These are phyloP conservation scores for Bassia scoparia DNA, from an alignment of 148 eudicot species.

Conservation along the genomic window DNA sequence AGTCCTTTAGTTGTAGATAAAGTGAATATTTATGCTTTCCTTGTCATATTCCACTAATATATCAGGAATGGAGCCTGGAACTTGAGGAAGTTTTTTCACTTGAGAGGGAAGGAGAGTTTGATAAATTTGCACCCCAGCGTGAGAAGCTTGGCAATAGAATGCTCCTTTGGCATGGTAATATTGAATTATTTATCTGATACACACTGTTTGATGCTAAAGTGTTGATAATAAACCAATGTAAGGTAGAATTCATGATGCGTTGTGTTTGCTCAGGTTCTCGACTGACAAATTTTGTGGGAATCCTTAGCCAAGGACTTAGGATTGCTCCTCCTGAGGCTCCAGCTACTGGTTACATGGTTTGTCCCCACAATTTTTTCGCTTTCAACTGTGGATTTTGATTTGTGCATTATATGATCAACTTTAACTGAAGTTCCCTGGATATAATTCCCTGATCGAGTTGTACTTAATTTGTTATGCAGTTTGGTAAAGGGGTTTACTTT, in stretches of 20 bases:
- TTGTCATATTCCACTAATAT: neutral
- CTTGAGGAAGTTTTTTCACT: slow-evolving; percentile 89
- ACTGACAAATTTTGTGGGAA: slow-evolving; percentile 94
- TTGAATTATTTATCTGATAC: slow-evolving; percentile 1
- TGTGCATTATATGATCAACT: neutral
- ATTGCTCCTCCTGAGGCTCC: slow-evolving; percentile 99
- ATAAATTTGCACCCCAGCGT: slow-evolving; percentile 67
- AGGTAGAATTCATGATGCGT: neutral
- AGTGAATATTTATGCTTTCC: neutral
- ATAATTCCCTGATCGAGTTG: neutral
- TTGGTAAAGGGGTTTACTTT: slow-evolving; percentile 97
- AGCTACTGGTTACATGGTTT: slow-evolving; percentile 96
- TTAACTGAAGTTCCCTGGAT: neutral
- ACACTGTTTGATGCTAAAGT: neutral
- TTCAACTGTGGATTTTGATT: slow-evolving; percentile 2
- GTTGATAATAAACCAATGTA: neutral
- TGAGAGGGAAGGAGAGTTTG: slow-evolving; percentile 83
- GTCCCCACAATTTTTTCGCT: slow-evolving; percentile 8
- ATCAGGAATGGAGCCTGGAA: slow-evolving; percentile 84
- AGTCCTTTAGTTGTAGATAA: neutral
- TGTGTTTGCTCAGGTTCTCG: slow-evolving; percentile 66
- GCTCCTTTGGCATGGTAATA: slow-evolving; percentile 98
- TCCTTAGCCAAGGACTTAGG: slow-evolving; percentile 93
- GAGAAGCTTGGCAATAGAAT: slow-evolving; percentile 88
- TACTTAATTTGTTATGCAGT: slow-evolving; percentile 40